phyloP scores from a whole-genome alignment of 306 rosid species.

The Dalbergia oliveri region DNA sequence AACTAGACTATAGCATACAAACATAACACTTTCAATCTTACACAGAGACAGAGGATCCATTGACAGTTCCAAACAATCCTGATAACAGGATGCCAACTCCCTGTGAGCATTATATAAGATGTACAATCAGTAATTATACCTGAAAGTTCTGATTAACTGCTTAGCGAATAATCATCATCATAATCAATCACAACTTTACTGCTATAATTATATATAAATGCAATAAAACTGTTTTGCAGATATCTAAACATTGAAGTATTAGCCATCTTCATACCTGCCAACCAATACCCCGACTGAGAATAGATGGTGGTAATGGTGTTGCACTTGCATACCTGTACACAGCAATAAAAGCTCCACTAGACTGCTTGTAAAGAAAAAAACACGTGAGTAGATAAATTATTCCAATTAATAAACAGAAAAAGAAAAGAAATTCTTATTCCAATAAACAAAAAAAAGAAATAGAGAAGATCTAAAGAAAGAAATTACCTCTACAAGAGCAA shows the following conservation, averaged over 20 bases:
- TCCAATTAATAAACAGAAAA: too few relatives aligned
- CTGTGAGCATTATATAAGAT: slow-evolving; percentile 56
- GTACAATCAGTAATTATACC: slow-evolving; percentile 40
- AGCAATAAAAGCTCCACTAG: slow-evolving; percentile 88
- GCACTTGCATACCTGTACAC: slow-evolving; percentile 95
- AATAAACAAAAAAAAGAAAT: too few relatives aligned
- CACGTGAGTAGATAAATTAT: slow-evolving; percentile 32
- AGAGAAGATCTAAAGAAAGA: slow-evolving; percentile 35
- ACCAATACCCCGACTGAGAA: slow-evolving; percentile 95
- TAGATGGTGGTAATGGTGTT: slow-evolving; percentile 86
- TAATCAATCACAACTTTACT: slow-evolving; percentile 2
- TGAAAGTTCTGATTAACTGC: slow-evolving; percentile 11
- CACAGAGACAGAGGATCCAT: slow-evolving; percentile 93
- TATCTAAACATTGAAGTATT: slow-evolving; percentile 12
- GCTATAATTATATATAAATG: slow-evolving; percentile 4
- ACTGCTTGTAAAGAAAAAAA: slow-evolving; percentile 58
- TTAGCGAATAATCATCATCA: slow-evolving; percentile 17
- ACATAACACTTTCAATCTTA: slow-evolving; percentile 59
- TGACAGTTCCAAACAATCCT: slow-evolving; percentile 92
- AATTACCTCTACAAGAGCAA: slow-evolving; percentile 92
- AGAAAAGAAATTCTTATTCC: too few relatives aligned
- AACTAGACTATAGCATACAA: slow-evolving; percentile 22
- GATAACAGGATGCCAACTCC: slow-evolving; percentile 94
- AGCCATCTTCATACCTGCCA: slow-evolving; percentile 80
- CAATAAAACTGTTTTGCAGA: neutral